Percentiles rank a stretch among this genome's conserved stretches.
These are phyloP conservation scores for Populus euphratica DNA, from an alignment of 345 rosid genomes.

Conservation along the genomic window DNA sequence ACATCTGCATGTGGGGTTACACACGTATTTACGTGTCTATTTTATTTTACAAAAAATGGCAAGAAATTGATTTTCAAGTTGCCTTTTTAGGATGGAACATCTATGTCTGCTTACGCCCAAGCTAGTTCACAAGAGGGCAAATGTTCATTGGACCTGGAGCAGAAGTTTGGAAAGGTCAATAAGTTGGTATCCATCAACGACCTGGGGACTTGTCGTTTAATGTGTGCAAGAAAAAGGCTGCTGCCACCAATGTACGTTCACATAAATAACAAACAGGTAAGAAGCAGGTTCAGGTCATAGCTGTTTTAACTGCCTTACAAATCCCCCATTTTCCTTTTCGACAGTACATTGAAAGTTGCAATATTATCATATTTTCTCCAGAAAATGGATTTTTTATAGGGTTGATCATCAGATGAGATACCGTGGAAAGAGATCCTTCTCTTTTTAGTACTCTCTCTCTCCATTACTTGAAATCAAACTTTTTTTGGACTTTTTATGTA, in stretches of 20 bases:
- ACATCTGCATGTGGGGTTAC: neutral
- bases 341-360: neutral
- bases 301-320: neutral
- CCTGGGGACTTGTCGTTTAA: slow-evolving; percentile 83
- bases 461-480: no score
- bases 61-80: slow-evolving; percentile 51
- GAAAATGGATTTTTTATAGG: neutral
- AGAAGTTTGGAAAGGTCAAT: slow-evolving; percentile 87
- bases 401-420: neutral
- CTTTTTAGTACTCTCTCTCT: no score
- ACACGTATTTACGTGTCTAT: neutral
- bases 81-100: slow-evolving; percentile 89
- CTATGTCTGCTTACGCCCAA: slow-evolving; percentile 79
- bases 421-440: neutral
- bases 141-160: slow-evolving; percentile 82
- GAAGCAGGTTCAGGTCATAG: slow-evolving; percentile 4
- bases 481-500: no score
- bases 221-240: slow-evolving; percentile 94
- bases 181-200: slow-evolving; percentile 91
- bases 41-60: neutral
- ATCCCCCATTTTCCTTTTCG: neutral
- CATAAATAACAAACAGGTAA: slow-evolving; percentile 85
- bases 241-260: slow-evolving; percentile 88
- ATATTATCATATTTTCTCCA: neutral
- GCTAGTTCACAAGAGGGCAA: slow-evolving; percentile 84